These are phyloP conservation scores for Penicillium steckii DNA, from an alignment of 495 filamentous ascomycete genomes.

Conservation along the genomic window DNA sequence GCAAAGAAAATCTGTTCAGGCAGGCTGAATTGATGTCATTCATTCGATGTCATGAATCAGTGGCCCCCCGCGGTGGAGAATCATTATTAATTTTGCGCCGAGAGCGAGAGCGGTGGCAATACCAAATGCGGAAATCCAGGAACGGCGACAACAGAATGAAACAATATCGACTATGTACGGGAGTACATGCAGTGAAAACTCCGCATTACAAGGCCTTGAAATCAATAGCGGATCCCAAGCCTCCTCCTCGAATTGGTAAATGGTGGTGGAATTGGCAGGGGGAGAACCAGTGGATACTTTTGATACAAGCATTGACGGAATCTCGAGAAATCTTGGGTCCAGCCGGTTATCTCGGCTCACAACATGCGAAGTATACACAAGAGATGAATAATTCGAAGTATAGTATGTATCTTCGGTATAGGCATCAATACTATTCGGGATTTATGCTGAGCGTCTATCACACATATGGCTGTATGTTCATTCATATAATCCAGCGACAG, in stretches of 20 bases:
- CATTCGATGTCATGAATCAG: constrained; percentile 1
- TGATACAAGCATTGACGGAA: constrained; percentile 4
- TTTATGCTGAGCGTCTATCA: too few relatives aligned
- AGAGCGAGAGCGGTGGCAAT: neutral
- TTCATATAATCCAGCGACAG: too few relatives aligned
- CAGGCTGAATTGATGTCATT: constrained; percentile 11
- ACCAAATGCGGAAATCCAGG: neutral
- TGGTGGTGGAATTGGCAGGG: neutral
- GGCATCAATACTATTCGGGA: too few relatives aligned
- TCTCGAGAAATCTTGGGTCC: constrained; percentile 7
- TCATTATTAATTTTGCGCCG: neutral
- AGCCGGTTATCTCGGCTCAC: neutral
- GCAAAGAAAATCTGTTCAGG: constrained; percentile 10
- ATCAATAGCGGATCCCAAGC: neutral
- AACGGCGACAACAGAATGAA: neutral
- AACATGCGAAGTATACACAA: neutral
- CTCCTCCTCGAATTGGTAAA: neutral
- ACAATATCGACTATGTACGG: too few relatives aligned
- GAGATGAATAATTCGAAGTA: neutral
- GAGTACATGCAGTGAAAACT: neutral
- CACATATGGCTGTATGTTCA: too few relatives aligned
- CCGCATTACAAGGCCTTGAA: neutral
- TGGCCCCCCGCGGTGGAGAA: neutral
- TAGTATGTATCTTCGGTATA: neutral
- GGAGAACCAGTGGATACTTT: neutral